phyloP scores from a whole-genome alignment of 2,329 filamentous ascomycete species.

The Acephala macrosclerotiorum region DNA sequence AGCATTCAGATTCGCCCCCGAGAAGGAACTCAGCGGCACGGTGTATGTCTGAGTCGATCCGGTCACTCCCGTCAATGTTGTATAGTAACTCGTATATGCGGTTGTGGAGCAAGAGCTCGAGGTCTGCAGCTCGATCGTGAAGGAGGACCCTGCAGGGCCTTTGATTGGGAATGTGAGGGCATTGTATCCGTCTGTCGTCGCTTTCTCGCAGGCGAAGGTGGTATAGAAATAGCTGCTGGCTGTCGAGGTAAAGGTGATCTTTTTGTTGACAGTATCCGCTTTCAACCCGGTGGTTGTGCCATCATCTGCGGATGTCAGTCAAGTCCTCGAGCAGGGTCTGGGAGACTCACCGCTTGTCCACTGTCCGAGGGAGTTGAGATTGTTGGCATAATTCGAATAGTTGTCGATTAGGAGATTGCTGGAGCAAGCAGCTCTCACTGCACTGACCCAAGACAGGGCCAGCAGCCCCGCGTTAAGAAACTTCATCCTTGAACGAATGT shows the following conservation, averaged over 20 bases:
- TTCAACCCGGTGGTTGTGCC: conserved; percentile 53
- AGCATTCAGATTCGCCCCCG: conserved; percentile 57
- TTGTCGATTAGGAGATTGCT: conserved; percentile 43
- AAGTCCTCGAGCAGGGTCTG: not conserved
- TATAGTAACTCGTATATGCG: conserved; percentile 52
- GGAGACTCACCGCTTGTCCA: conserved; percentile 47
- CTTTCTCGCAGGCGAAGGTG: conserved; percentile 55
- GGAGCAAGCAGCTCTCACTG: conserved; percentile 37
- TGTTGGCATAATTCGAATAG: conserved; percentile 42
- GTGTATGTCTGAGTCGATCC: conserved; percentile 58
- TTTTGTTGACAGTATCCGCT: conserved; percentile 48
- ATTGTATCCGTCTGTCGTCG: conserved; percentile 54
- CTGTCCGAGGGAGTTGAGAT: conserved; percentile 45
- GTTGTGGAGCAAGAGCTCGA: conserved; percentile 51
- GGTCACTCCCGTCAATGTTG: conserved; percentile 54
- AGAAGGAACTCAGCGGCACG: conserved; percentile 57
- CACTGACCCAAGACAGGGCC: conserved; percentile 19
- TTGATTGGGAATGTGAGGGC: conserved; percentile 56
- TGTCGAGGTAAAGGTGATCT: conserved; percentile 58
- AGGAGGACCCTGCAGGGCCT: conserved; percentile 50
- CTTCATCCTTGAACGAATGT: conserved; percentile 25
- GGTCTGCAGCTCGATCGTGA: conserved; percentile 56
- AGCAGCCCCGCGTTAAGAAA: conserved; percentile 16
- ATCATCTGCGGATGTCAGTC: conserved; percentile 51
- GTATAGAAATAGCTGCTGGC: conserved; percentile 61